Evolutionary conservation across 2,329 filamentous ascomycete species (phyloP).

Genomic region (Monilinia laxa): DNA sequence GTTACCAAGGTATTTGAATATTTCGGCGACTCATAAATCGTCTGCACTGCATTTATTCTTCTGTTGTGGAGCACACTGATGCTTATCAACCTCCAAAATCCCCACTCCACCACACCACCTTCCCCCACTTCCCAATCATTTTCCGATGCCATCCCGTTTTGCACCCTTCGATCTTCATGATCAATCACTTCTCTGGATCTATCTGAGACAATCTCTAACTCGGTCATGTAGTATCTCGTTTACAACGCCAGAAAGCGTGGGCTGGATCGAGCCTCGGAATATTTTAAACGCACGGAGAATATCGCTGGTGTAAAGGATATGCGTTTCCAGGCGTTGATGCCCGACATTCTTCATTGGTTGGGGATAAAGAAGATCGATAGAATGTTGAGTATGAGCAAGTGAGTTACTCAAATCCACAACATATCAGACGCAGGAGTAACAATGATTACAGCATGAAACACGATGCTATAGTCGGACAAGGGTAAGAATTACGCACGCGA

Average conservation of each 20-base stretch:
- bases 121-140: slow-evolving; percentile 63
- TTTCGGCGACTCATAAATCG: slow-evolving; percentile 13
- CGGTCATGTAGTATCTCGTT: slow-evolving; percentile 47
- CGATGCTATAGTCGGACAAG: slow-evolving; percentile 82
- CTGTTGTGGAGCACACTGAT: slow-evolving; percentile 19
- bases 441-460: slow-evolving; percentile 70
- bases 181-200: slow-evolving; percentile 20
- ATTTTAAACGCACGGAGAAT: slow-evolving; percentile 97
- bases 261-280: slow-evolving; percentile 79
- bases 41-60: slow-evolving; percentile 25
- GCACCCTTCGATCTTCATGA: slow-evolving; percentile 22
- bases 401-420: slow-evolving; percentile 26
- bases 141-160: slow-evolving; percentile 27
- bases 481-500: slow-evolving; percentile 46
- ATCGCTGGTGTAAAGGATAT: slow-evolving; percentile 96
- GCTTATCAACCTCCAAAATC: slow-evolving; percentile 52
- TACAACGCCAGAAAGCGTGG: slow-evolving; percentile 82
- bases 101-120: slow-evolving; percentile 55
- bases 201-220: slow-evolving; percentile 29
- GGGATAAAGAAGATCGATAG: slow-evolving; percentile 98
- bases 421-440: slow-evolving; percentile 33
- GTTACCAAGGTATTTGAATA: slow-evolving; percentile 51
- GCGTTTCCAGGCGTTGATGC: slow-evolving; percentile 98
- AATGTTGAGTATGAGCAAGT: slow-evolving; percentile 97
- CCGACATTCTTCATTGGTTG: slow-evolving; percentile 95